Conservation (phyloP, 2,329 filamentous ascomycete species). For the Bipolaris zeicola region DNA sequence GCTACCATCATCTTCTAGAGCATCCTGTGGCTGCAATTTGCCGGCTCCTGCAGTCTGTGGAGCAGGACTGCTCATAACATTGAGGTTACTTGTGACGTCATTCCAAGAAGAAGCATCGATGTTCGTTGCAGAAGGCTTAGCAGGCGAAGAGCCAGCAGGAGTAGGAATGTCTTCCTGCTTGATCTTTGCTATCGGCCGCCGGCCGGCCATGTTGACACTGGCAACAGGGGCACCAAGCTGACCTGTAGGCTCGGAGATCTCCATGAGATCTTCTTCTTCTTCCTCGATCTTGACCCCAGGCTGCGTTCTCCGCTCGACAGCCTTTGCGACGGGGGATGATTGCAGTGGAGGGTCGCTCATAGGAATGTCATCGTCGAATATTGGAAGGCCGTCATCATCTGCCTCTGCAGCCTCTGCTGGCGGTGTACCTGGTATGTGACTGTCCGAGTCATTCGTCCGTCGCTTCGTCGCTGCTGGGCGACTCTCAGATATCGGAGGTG, state of each 20-base stretch:
- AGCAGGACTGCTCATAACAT: slow-evolving; percentile 77
- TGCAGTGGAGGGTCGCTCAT: slow-evolving; percentile 81
- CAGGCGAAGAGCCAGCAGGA: slow-evolving; percentile 77
- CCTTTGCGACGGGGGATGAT: slow-evolving; percentile 84
- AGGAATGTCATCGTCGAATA: slow-evolving; percentile 69
- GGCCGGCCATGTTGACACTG: slow-evolving; percentile 84
- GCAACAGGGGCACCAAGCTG: slow-evolving; percentile 65
- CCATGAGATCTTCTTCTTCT: slow-evolving; percentile 81
- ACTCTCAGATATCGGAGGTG: slow-evolving; percentile 67
- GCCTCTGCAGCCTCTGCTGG: slow-evolving; percentile 50
- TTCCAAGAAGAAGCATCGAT: slow-evolving; percentile 86
- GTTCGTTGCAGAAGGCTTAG: slow-evolving; percentile 60
- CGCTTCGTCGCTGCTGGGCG: slow-evolving; percentile 32
- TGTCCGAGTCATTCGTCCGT: slow-evolving; percentile 45
- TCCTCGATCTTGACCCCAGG: slow-evolving; percentile 64
- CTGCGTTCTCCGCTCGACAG: slow-evolving; percentile 71
- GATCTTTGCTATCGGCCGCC: slow-evolving; percentile 73
- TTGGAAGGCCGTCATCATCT: slow-evolving; percentile 63
- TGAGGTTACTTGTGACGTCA: slow-evolving; percentile 81
- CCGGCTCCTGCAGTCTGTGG: slow-evolving; percentile 69
- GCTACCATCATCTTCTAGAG: slow-evolving; percentile 91
- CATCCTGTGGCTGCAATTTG: slow-evolving; percentile 82
- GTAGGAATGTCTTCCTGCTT: slow-evolving; percentile 72
- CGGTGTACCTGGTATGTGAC: slow-evolving; percentile 52
- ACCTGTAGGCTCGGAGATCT: slow-evolving; percentile 77